Evolutionary conservation across 2,329 filamentous ascomycete species (phyloP).

Genomic region (Dryadomyces sulphureus): DNA sequence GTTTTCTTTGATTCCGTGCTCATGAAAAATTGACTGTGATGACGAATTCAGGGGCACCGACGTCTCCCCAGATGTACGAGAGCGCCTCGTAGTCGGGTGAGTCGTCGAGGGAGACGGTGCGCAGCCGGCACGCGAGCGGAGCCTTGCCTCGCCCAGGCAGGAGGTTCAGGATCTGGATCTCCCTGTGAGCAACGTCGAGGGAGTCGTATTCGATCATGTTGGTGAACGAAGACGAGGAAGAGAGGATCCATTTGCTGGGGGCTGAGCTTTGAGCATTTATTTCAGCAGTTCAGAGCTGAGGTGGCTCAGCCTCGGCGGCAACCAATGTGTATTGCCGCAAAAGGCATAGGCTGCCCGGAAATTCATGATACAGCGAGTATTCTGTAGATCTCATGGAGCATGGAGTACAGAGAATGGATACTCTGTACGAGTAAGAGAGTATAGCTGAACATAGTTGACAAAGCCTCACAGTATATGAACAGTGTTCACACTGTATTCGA

Average conservation of each 20-base stretch:
- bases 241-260: too few species aligned
- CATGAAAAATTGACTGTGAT: background rate
- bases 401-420: too few species aligned
- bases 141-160: background rate
- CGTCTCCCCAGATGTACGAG: constrained; percentile 1
- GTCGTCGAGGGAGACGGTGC: background rate
- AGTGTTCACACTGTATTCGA: background rate
- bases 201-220: background rate
- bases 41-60: background rate
- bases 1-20: background rate
- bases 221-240: background rate
- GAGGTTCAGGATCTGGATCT: background rate
- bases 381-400: too few species aligned
- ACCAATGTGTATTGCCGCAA: too few species aligned
- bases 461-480: too few species aligned
- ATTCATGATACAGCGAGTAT: too few species aligned
- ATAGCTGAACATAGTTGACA: too few species aligned
- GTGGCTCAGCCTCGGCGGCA: too few species aligned
- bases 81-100: background rate
- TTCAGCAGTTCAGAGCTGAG: too few species aligned
- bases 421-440: too few species aligned
- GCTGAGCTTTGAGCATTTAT: too few species aligned
- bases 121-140: background rate
- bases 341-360: too few species aligned
- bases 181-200: background rate